phyloP scores from a whole-genome alignment of 2,329 filamentous ascomycete genomes.

The Pseudocercospora pini-densiflorae region DNA sequence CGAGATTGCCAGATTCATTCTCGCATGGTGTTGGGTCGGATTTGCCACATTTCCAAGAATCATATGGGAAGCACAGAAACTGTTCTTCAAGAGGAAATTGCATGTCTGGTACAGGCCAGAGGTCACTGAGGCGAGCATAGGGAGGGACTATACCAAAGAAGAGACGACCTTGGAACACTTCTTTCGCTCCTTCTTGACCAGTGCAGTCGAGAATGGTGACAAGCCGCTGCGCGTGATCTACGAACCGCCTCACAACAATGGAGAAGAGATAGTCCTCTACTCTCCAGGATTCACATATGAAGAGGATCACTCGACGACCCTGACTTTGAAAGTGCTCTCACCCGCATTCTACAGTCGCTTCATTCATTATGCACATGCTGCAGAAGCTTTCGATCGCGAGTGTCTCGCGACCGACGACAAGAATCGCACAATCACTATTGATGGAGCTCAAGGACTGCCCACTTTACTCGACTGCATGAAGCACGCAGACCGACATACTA shows the following conservation, averaged over 20 bases:
- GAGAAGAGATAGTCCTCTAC: slow-evolving; percentile 37
- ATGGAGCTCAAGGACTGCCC: slow-evolving; percentile 58
- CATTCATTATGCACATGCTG: slow-evolving; percentile 64
- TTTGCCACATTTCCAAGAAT: slow-evolving; percentile 70
- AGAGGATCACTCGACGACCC: slow-evolving; percentile 43
- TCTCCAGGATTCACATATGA: slow-evolving; percentile 43
- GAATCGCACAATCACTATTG: slow-evolving; percentile 63
- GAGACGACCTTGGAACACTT: slow-evolving; percentile 52
- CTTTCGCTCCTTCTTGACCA: slow-evolving; percentile 46
- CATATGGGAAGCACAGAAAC: slow-evolving; percentile 60
- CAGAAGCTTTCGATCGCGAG: slow-evolving; percentile 66
- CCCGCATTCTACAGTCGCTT: slow-evolving; percentile 71
- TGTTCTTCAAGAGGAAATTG: slow-evolving; percentile 63
- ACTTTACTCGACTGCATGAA: slow-evolving; percentile 45
- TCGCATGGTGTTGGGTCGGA: slow-evolving; percentile 69
- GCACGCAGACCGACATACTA: slow-evolving; percentile 8
- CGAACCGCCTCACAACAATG: slow-evolving; percentile 49
- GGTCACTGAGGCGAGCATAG: slow-evolving; percentile 60
- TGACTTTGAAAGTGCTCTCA: slow-evolving; percentile 65
- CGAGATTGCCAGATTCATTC: slow-evolving; percentile 36
- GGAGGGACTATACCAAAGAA: slow-evolving; percentile 55
- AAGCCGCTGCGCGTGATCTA: slow-evolving; percentile 59
- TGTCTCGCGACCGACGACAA: slow-evolving; percentile 56
- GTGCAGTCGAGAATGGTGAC: slow-evolving; percentile 55
- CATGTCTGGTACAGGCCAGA: slow-evolving; percentile 70